These are phyloP conservation scores for Gautieria morchelliformis DNA, from an alignment of 768 basidiomycete species.

Conservation along the genomic window DNA sequence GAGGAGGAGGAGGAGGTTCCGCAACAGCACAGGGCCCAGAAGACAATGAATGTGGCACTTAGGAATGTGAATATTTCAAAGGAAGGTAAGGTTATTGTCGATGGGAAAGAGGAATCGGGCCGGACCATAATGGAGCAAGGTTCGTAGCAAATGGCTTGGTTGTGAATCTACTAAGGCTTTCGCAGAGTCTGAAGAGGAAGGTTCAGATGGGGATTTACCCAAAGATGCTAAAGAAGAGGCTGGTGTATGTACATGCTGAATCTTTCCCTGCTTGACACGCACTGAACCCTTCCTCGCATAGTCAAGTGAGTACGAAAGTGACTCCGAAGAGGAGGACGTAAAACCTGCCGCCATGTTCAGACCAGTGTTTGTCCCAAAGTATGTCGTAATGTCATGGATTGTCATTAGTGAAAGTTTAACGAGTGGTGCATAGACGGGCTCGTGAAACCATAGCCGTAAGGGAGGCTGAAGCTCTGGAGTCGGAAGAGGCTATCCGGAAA, in stretches of 20 bases:
- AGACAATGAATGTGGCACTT: constrained; percentile 63
- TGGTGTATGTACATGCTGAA: constrained; percentile 14
- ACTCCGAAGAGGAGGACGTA: constrained; percentile 67
- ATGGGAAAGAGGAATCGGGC: constrained; percentile 70
- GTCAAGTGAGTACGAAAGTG: constrained; percentile 84
- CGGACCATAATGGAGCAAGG: constrained; percentile 54
- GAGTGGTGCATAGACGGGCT: constrained; percentile 44
- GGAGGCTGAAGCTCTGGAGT: constrained; percentile 57
- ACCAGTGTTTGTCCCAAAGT: constrained; percentile 96
- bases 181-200: constrained; percentile 35
- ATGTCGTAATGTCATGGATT: constrained; percentile 18
- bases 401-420: constrained; percentile 7
- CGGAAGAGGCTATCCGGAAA: constrained; percentile 61
- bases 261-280: background rate
- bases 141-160: constrained; percentile 23
- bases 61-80: constrained; percentile 73
- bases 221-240: constrained; percentile 23
- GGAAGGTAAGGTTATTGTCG: constrained; percentile 73
- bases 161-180: constrained; percentile 10
- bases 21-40: constrained; percentile 23
- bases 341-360: constrained; percentile 69
- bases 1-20: constrained; percentile 24
- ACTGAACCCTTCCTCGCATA: constrained; percentile 21
- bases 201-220: constrained; percentile 39
- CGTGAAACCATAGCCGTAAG: constrained; percentile 63